Percentiles rank a stretch among this genome's conserved stretches.
phyloP scores from a whole-genome alignment of 2,329 filamentous ascomycete genomes.

The Pseudonectria buxi region DNA sequence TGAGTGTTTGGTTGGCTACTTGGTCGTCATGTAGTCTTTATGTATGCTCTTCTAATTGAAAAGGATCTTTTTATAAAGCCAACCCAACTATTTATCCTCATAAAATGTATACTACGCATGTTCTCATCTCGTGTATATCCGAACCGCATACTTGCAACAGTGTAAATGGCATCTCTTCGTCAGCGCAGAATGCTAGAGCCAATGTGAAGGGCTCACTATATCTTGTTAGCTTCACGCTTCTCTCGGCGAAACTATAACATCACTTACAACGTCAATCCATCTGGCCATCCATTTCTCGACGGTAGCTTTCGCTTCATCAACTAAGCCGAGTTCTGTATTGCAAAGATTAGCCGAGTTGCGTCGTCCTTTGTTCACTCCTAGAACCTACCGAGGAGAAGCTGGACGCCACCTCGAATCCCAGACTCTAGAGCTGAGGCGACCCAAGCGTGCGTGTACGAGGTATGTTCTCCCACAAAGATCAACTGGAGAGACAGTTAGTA shows the following conservation, averaged over 20 bases:
- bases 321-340: conserved; percentile 13
- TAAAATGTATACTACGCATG: too few species aligned
- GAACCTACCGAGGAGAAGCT: conserved; percentile 34
- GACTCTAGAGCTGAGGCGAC: conserved; percentile 61
- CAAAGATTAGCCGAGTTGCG: too few species aligned
- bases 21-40: too few species aligned
- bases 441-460: conserved; percentile 67
- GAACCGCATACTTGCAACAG: too few species aligned
- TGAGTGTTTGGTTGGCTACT: too few species aligned
- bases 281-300: conserved; percentile 2
- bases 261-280: conserved; percentile 2
- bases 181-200: too few species aligned
- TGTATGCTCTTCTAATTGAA: too few species aligned
- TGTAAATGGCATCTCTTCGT: too few species aligned
- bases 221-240: not conserved
- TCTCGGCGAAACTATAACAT: not conserved
- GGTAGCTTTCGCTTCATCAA: conserved; percentile 14
- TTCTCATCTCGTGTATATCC: not conserved
- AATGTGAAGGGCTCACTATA: too few species aligned
- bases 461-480: conserved; percentile 63
- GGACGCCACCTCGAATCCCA: conserved; percentile 58
- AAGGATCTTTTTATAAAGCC: too few species aligned
- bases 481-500: conserved; percentile 26
- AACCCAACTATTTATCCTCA: too few species aligned
- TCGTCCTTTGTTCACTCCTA: not conserved